Percentiles rank a stretch among this genome's conserved stretches.
Evolutionary conservation across 106 monocot genomes (phyloP).

Genomic region (Acanthochlamys bracteata): DNA sequence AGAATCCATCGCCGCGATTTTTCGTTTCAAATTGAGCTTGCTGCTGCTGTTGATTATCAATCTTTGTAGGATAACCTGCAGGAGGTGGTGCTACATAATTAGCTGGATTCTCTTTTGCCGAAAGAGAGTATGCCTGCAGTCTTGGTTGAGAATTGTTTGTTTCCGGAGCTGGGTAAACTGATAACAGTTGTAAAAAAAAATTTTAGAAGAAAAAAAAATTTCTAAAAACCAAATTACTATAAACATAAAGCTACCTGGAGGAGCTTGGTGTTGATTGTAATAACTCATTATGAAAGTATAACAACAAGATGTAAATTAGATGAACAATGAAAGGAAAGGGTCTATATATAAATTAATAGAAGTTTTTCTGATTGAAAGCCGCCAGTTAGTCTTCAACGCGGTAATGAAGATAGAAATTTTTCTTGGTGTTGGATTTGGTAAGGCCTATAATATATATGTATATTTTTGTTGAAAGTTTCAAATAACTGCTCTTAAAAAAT

Average conservation of each 20-base stretch:
- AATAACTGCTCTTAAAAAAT: too few species aligned
- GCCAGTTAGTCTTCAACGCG: background rate
- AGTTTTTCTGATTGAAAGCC: background rate
- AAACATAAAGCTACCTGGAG: background rate
- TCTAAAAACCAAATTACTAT: background rate
- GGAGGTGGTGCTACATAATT: conserved; percentile 1
- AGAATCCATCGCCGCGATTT: conserved; percentile 13
- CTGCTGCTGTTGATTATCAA: background rate
- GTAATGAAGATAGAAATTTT: background rate
- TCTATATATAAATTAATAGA: background rate
- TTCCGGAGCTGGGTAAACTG: background rate
- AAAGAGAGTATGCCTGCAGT: background rate
- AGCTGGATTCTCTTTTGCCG: background rate
- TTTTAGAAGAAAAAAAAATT: background rate
- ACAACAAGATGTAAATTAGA: background rate
- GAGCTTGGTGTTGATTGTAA: conserved; percentile 4
- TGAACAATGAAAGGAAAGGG: background rate
- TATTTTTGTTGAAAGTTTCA: background rate
- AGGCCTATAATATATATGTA: background rate
- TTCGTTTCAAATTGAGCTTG: conserved; percentile 3
- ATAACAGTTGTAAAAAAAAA: background rate
- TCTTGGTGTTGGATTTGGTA: background rate
- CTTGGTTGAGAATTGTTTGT: background rate
- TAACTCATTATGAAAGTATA: background rate
- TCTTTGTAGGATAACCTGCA: conserved; percentile 4